These are phyloP conservation scores for Orbilia ellipsospora DNA, from an alignment of 2,329 filamentous ascomycete species.

Conservation along the genomic window DNA sequence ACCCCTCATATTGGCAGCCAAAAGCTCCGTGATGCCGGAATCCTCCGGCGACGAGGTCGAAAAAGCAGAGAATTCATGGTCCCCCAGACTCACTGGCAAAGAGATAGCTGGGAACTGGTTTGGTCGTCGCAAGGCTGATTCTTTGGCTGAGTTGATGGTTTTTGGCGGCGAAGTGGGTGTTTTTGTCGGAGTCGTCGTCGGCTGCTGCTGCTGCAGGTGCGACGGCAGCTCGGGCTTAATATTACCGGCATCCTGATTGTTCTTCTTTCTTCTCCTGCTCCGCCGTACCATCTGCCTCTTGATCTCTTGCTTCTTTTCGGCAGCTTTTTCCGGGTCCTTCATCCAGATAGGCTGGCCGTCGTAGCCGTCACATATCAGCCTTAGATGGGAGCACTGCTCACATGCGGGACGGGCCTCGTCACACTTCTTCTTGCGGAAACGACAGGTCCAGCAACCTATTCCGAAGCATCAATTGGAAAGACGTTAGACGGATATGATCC, in stretches of 20 bases:
- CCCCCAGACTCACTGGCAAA: slow-evolving; percentile 20
- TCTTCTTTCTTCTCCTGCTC: slow-evolving; percentile 56
- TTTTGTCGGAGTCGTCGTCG: slow-evolving; percentile 64
- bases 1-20: slow-evolving; percentile 39
- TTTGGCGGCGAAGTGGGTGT: slow-evolving; percentile 63
- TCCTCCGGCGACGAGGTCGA: slow-evolving; percentile 53
- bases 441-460: slow-evolving; percentile 63
- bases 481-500: not conserved
- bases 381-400: slow-evolving; percentile 60
- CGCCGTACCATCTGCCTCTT: slow-evolving; percentile 57
- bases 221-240: slow-evolving; percentile 23
- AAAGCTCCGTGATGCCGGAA: slow-evolving; percentile 30
- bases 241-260: slow-evolving; percentile 29
- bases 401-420: slow-evolving; percentile 62
- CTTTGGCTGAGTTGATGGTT: slow-evolving; percentile 56
- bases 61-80: slow-evolving; percentile 42
- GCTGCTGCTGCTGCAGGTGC: slow-evolving; percentile 22
- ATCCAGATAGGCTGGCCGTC: slow-evolving; percentile 60
- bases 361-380: slow-evolving; percentile 61
- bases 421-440: slow-evolving; percentile 62
- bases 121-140: not conserved
- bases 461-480: slow-evolving; percentile 6
- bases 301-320: slow-evolving; percentile 57
- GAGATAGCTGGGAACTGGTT: slow-evolving; percentile 28
- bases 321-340: slow-evolving; percentile 56